Evolutionary conservation across 2,329 filamentous ascomycete species (phyloP), one percentile per base, ranked within the genome.

Genomic region (Xylariaceae sp.): DNA sequence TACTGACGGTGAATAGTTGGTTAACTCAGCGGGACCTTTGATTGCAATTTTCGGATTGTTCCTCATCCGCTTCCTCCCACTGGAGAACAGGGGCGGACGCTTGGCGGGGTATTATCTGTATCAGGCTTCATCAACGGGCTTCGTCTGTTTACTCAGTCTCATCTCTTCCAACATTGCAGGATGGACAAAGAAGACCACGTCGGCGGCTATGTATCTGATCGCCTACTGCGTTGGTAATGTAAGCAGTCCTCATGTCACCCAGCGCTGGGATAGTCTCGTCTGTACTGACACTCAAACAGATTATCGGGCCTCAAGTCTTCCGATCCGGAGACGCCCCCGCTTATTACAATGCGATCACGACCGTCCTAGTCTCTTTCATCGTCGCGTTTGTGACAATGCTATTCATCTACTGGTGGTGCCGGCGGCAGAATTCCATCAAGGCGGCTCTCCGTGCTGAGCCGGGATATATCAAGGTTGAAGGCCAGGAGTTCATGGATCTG

Each of bases 61-160:
- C 1, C 67, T 84, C n/a, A 78, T 85, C 41, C 72, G 81, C 8
- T 76, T 74, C 2, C 62, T 85, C 3, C 77, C 78, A 0, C 55
- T 76, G 3, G 56, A 62, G n/a, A 76, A 76, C 49, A 74, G 72
- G 43, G 66, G 63, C 2, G 81, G 79, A 9, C 68, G 76, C 0
- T 64, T 83, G 9, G 69, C 78, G 2, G 79, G 78, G 0, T 85
- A 81, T 56, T 85, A 84, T 59, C 61, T 85, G 35, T 81, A 76
- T 0, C 71, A 76, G 51, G 71, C 76, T 1, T 68, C 66, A 9
- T 70, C 79, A 0, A 78, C 76, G 1, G 68, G 76, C 0, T 84
- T 84, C 45, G 79, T 83, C 1, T 76, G 76, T 3, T 59, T 85
- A 12, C 59, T 85, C 4, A 76, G 74, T 17, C 65, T 85, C 24